These are phyloP conservation scores for Mycena floridula DNA, from an alignment of 768 basidiomycete genomes.

Conservation along the genomic window DNA sequence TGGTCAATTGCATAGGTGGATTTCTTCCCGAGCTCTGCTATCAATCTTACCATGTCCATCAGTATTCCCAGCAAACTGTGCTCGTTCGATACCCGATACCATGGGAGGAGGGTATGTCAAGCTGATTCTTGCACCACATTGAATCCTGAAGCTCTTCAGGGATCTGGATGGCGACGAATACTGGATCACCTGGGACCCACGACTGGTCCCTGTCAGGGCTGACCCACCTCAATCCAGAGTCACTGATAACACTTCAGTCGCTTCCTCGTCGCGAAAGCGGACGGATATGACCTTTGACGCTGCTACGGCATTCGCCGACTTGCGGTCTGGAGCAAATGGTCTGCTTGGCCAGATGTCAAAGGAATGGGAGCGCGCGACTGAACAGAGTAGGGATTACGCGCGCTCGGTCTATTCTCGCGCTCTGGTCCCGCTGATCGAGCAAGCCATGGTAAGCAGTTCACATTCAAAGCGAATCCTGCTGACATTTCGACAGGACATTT, in stretches of 20 bases:
- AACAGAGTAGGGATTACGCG: slow-evolving; percentile 7
- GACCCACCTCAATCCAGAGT: background rate
- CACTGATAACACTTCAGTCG: background rate
- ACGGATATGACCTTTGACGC: slow-evolving; percentile 10
- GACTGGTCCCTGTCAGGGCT: slow-evolving; percentile 9
- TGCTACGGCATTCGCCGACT: slow-evolving; percentile 9
- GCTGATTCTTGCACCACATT: background rate
- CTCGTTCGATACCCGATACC: slow-evolving; percentile 13
- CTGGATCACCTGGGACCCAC: slow-evolving; percentile 11
- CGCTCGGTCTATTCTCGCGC: slow-evolving; percentile 4
- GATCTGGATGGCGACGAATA: slow-evolving; percentile 19
- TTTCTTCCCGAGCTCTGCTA: background rate
- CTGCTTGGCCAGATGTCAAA: slow-evolving; percentile 12
- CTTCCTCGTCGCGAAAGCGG: background rate
- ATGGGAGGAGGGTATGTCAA: slow-evolving; percentile 17
- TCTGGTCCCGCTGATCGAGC: slow-evolving; percentile 12
- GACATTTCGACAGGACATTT: slow-evolving; percentile 7
- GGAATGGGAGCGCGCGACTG: slow-evolving; percentile 11
- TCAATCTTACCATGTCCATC: background rate
- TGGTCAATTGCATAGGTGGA: slow-evolving; percentile 16
- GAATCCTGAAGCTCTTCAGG: slow-evolving; percentile 1
- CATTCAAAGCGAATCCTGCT: background rate
- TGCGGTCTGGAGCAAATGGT: slow-evolving; percentile 8
- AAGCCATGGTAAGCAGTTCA: slow-evolving; percentile 8
- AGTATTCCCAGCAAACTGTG: slow-evolving; percentile 15